Evolutionary conservation across 202 grass and related monocot genomes (phyloP).

Genomic region (Musa balbisiana): DNA sequence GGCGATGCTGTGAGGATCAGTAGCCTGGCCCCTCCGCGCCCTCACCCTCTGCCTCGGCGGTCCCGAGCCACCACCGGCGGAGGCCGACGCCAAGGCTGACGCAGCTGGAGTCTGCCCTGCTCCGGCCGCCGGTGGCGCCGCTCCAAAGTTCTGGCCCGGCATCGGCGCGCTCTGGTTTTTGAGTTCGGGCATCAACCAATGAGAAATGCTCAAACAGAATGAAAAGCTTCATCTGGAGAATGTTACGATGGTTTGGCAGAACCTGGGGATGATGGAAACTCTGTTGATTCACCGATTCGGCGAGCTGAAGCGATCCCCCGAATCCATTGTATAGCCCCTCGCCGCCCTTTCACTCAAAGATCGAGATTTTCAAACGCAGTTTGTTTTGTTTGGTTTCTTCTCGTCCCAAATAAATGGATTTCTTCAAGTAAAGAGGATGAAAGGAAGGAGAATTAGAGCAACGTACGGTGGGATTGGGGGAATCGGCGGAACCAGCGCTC

Average conservation of each 20-base stretch:
- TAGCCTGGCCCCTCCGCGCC: constrained; percentile 64
- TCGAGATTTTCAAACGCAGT: neutral
- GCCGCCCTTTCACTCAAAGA: constrained; percentile 29
- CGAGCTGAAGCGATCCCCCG: constrained; percentile 34
- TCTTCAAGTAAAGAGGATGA: neutral
- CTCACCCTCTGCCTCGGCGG: constrained; percentile 61
- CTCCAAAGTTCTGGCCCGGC: constrained; percentile 32
- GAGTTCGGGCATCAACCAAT: neutral
- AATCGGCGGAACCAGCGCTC: constrained; percentile 33
- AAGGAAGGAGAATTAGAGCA: neutral
- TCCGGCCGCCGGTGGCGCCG: neutral
- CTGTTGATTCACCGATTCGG: constrained; percentile 28
- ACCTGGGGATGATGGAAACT: constrained; percentile 68
- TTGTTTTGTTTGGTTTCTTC: neutral
- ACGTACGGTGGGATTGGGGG: constrained; percentile 46
- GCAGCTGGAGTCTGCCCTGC: constrained; percentile 20
- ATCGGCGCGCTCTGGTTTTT: constrained; percentile 30
- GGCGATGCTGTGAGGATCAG: constrained; percentile 82
- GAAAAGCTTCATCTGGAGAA: neutral
- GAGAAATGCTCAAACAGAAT: neutral
- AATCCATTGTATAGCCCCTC: constrained; percentile 39
- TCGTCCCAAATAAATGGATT: neutral
- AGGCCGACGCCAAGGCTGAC: neutral
- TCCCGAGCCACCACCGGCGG: constrained; percentile 14
- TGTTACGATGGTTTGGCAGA: neutral